Evolutionary conservation across 2,329 filamentous ascomycete species (phyloP).

Genomic region (Daldinia sp.): DNA sequence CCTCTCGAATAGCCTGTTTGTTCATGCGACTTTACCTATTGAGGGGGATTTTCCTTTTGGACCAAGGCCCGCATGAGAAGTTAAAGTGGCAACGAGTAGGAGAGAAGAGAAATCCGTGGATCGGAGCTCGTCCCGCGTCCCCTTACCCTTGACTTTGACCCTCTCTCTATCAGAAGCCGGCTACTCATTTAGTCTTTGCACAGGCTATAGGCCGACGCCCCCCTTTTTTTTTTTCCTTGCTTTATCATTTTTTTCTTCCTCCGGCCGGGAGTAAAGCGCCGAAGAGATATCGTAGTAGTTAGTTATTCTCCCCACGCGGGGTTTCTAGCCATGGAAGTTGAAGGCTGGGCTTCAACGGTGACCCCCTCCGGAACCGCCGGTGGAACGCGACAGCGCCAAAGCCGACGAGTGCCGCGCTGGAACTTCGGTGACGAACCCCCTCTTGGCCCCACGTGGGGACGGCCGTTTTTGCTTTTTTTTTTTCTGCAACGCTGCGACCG

Average conservation of each 20-base stretch:
- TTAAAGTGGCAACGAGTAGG: background rate
- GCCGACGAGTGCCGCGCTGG: slow-evolving; percentile 2
- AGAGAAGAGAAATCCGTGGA: background rate
- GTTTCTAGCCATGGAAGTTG: no score
- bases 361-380: background rate
- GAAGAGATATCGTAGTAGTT: no score
- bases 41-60: background rate
- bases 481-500: background rate
- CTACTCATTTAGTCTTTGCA: background rate
- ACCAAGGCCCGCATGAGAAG: background rate
- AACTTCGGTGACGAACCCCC: background rate
- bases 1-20: background rate
- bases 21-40: no score
- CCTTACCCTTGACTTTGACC: background rate
- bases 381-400: slow-evolving; percentile 5
- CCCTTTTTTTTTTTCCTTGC: background rate
- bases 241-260: no score
- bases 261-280: no score
- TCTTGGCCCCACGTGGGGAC: background rate
- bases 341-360: background rate
- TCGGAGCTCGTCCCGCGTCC: background rate
- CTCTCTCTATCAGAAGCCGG: background rate
- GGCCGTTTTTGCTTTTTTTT: background rate
- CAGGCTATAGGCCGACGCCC: slow-evolving; percentile 7
- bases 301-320: background rate